Evolutionary conservation across 2,329 filamentous ascomycete genomes (phyloP).

Genomic region (Dothistroma pini): DNA sequence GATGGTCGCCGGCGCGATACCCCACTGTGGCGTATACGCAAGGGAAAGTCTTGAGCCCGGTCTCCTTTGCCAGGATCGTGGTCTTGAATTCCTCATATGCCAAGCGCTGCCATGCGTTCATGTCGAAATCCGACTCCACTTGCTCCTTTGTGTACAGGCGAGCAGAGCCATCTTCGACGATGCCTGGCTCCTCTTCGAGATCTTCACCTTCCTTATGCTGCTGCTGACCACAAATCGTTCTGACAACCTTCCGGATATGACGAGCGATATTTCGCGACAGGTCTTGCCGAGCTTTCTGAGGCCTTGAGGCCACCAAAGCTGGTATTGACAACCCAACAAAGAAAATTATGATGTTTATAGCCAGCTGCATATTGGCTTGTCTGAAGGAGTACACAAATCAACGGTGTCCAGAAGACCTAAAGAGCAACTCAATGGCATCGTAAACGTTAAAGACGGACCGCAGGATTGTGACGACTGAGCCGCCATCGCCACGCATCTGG

Average conservation of each 20-base stretch:
- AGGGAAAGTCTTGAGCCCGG: constrained; percentile 20
- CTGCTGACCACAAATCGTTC: background rate
- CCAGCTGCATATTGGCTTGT: constrained; percentile 16
- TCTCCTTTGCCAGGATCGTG: constrained; percentile 21
- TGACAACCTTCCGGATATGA: background rate
- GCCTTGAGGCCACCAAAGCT: constrained; percentile 14
- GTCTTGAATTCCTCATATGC: constrained; percentile 23
- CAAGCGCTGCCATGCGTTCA: constrained; percentile 21
- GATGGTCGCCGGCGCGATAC: constrained; percentile 20
- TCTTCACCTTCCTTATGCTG: background rate
- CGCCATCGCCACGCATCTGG: constrained; percentile 6
- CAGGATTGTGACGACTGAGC: constrained; percentile 4
- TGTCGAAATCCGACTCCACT: constrained; percentile 17
- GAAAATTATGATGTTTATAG: constrained; percentile 19
- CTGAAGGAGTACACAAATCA: too few relatives aligned
- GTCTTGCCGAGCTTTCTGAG: constrained; percentile 14
- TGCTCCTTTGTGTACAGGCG: constrained; percentile 14
- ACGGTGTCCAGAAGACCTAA: too few relatives aligned
- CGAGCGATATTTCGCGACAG: constrained; percentile 8
- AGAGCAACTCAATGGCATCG: background rate
- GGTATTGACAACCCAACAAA: constrained; percentile 17
- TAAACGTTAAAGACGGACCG: background rate
- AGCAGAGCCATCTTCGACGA: background rate
- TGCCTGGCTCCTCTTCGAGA: background rate
- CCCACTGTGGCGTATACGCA: constrained; percentile 23